These are phyloP conservation scores for Cronartium ribicola DNA, from an alignment of 1,284 basidiomycete species.

Conservation along the genomic window DNA sequence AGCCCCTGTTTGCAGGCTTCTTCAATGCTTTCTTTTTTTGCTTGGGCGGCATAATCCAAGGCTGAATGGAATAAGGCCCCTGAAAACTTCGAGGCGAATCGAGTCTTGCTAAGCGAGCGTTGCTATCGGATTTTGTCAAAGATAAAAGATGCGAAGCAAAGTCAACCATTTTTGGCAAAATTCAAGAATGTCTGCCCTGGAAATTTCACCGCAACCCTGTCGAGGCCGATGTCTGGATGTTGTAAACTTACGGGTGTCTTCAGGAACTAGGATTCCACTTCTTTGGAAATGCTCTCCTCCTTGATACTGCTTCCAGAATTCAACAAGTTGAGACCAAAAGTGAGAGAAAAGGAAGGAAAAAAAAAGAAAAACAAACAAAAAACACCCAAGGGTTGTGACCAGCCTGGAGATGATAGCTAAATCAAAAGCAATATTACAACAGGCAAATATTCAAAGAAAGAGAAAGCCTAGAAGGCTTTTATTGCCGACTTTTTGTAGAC, in stretches of 20 bases:
- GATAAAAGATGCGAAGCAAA: neutral
- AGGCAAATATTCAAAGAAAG: neutral
- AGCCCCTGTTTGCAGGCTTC: conserved; percentile 58
- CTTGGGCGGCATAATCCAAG: conserved; percentile 29
- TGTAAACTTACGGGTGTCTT: neutral
- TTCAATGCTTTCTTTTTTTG: conserved; percentile 31
- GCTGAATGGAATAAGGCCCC: no score
- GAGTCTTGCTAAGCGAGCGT: neutral
- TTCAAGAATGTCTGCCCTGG: neutral
- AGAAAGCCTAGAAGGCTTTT: neutral
- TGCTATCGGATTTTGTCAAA: neutral
- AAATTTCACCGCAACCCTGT: neutral
- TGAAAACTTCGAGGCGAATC: no score
- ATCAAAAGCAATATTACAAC: neutral
- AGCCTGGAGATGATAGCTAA: neutral
- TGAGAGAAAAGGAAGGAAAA: no score
- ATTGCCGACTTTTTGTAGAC: neutral
- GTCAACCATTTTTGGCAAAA: neutral
- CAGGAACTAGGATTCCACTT: neutral
- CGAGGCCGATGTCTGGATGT: neutral
- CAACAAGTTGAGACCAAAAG: conserved; percentile 2
- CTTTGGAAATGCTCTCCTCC: neutral
- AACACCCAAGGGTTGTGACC: neutral
- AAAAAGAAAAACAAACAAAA: neutral
- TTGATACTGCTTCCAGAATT: neutral